Evolutionary conservation across 2,329 filamentous ascomycete species (phyloP).

Genomic region (Rhinocladiella similis): DNA sequence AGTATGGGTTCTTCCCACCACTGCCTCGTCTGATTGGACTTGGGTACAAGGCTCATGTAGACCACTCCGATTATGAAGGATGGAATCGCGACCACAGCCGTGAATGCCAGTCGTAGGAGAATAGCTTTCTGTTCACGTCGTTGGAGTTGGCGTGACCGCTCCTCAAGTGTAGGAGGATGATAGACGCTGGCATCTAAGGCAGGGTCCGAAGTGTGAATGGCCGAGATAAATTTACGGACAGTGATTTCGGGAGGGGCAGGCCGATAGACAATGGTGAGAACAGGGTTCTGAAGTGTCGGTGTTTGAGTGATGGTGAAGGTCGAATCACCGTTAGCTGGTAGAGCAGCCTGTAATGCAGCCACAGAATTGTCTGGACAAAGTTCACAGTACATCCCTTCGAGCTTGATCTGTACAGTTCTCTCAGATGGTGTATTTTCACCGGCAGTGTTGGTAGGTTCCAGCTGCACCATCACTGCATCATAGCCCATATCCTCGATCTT

Average conservation of each 20-base stretch:
- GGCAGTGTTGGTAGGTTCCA: constrained; percentile 37
- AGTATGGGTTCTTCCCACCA: constrained; percentile 72
- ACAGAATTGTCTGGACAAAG: constrained; percentile 61
- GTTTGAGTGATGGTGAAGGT: constrained; percentile 51
- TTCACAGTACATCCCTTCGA: constrained; percentile 74
- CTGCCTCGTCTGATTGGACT: constrained; percentile 56
- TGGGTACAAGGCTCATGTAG: constrained; percentile 79
- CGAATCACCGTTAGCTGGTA: constrained; percentile 36
- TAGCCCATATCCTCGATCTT: constrained; percentile 64
- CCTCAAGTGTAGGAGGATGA: constrained; percentile 79
- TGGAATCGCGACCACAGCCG: constrained; percentile 70
- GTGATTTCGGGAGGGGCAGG: constrained; percentile 70
- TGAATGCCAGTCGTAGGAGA: constrained; percentile 68
- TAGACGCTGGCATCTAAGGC: constrained; percentile 69
- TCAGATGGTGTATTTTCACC: constrained; percentile 26
- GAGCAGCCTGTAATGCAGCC: constrained; percentile 29
- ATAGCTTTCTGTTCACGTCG: constrained; percentile 68
- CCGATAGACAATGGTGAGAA: constrained; percentile 69
- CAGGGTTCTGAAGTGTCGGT: constrained; percentile 62
- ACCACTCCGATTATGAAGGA: constrained; percentile 86
- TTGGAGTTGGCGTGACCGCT: constrained; percentile 73
- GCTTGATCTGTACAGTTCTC: constrained; percentile 62
- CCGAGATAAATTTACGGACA: constrained; percentile 69
- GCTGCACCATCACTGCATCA: constrained; percentile 59
- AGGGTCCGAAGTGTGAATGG: constrained; percentile 66